A percentile compares a stretch with the other conserved stretches of the same genome.
Conservation (phyloP, 208 protist species). For the Leishmania arabica region DNA sequence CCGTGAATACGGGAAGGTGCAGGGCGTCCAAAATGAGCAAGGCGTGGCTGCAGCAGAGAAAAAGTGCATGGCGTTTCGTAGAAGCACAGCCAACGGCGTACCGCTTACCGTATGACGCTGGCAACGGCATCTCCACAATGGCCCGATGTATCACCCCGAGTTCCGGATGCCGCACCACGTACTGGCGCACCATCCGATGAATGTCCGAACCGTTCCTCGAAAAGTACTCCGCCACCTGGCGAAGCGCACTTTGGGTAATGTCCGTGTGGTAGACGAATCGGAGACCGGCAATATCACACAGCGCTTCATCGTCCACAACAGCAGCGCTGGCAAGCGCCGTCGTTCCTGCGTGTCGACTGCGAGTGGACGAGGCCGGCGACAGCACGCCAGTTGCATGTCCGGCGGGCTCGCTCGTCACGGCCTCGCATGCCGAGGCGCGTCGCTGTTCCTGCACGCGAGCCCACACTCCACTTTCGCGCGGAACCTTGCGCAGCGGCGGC, state of each 20-base stretch:
- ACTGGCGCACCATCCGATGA: conserved; percentile 64
- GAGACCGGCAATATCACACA: conserved; percentile 69
- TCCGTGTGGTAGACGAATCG: conserved; percentile 54
- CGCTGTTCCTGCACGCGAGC: conserved; percentile 36
- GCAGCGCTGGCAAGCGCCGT: neutral
- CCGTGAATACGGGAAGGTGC: conserved; percentile 58
- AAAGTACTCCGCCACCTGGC: conserved; percentile 33
- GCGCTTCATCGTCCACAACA: conserved; percentile 54
- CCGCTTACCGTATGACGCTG: conserved; percentile 50
- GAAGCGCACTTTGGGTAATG: conserved; percentile 25
- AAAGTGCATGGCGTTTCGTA: conserved; percentile 51
- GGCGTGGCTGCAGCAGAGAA: conserved; percentile 69
- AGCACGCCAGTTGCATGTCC: neutral
- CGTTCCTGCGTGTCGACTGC: neutral
- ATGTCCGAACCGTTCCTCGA: conserved; percentile 48
- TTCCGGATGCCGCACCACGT: conserved; percentile 41
- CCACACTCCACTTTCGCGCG: conserved; percentile 54
- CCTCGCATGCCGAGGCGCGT: neutral
- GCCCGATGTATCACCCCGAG: conserved; percentile 73
- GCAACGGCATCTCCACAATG: conserved; percentile 73
- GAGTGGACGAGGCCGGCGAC: neutral
- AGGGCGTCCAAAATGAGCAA: conserved; percentile 57
- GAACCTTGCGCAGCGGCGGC: conserved; percentile 80
- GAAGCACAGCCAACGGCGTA: conserved; percentile 71
- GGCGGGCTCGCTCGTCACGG: neutral